Base-by-base conservation (phyloP, 2,329 filamentous ascomycete species). In the Alternaria hordeiaustralica region DNA sequence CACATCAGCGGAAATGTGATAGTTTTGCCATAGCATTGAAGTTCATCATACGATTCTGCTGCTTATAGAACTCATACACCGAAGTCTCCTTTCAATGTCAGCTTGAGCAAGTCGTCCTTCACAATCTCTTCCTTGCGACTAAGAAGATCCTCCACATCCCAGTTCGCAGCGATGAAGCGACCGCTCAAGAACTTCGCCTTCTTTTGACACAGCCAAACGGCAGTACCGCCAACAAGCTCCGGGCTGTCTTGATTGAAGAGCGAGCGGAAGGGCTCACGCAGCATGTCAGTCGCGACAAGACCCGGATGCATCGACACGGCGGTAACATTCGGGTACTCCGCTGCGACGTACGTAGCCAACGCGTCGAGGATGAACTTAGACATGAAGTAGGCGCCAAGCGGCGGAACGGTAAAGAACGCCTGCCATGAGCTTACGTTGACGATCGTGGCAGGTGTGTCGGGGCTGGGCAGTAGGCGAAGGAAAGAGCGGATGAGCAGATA, bases 401-500 rank as follows among this genome's bases (percentile, higher is more conserved):
- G 23, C 11, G 67, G 65, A 9, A 67, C 30, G 5, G 64, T 59
- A n/a, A 56, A 47, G 50, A 65, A 70, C 9, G 67, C 55, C 8
- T 53, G 54, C 41, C 65, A 56, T 3, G 65, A 61, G 55, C 46
- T 67, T 8, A 69, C 28, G n/a, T 50, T 67, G 18, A 74, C 60
- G 56, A 78, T 78, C 3, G 46, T 66, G 18, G 63, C 65, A 45
- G 75, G 73, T 4, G 53, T 47, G 1, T 73, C 65, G 1, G 65
- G 26, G 11, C 59, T 55, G 43, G 68, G 60, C 21, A 73, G 41
- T 47, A 72, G 58, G 6, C 64, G 55, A 3, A 80, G 59, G 57
- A 80, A 81, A 6, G 68, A 69, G 51, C 74, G 73, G 10, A 71
- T 77, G 18, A 75, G 46, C 45, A 78, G 69, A 61, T 75, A 78